A percentile compares a stretch with the other conserved stretches of the same genome.
Conservation (phyloP, 2,329 filamentous ascomycete species). For the Sporothrix sp. region DNA sequence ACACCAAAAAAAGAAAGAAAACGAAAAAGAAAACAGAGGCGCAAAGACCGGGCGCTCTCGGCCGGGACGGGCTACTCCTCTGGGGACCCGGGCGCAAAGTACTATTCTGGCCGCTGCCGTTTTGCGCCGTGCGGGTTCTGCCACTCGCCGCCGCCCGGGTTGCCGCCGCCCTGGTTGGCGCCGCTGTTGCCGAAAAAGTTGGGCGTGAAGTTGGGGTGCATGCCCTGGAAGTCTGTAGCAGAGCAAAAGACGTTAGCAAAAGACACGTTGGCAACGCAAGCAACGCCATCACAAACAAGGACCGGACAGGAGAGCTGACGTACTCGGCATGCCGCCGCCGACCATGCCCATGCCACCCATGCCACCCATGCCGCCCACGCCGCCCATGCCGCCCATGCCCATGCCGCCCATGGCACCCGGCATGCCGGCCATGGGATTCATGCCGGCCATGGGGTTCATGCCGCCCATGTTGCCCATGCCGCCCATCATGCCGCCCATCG, state of each 20-base stretch:
- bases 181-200: constrained; percentile 54
- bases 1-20: not conserved
- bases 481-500: constrained; percentile 27
- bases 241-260: not conserved
- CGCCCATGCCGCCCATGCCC: constrained; percentile 46
- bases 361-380: constrained; percentile 45
- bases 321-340: constrained; percentile 48
- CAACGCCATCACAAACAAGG: not conserved
- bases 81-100: too few species aligned
- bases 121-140: constrained; percentile 79
- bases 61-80: too few species aligned
- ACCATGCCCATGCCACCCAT: constrained; percentile 37
- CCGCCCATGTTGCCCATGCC: constrained; percentile 45
- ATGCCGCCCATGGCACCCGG: constrained; percentile 24
- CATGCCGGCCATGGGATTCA: constrained; percentile 28
- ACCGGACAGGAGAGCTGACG: constrained; percentile 22
- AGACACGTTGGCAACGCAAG: not conserved
- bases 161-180: constrained; percentile 28
- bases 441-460: constrained; percentile 30
- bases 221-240: constrained; percentile 53
- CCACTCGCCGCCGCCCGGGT: constrained; percentile 47
- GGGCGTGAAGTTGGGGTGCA: constrained; percentile 62
- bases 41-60: too few species aligned
- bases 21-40: not conserved
- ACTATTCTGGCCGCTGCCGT: constrained; percentile 55